Base-by-base conservation (phyloP, 495 filamentous ascomycete species). In the Cetradonia linearis region DNA sequence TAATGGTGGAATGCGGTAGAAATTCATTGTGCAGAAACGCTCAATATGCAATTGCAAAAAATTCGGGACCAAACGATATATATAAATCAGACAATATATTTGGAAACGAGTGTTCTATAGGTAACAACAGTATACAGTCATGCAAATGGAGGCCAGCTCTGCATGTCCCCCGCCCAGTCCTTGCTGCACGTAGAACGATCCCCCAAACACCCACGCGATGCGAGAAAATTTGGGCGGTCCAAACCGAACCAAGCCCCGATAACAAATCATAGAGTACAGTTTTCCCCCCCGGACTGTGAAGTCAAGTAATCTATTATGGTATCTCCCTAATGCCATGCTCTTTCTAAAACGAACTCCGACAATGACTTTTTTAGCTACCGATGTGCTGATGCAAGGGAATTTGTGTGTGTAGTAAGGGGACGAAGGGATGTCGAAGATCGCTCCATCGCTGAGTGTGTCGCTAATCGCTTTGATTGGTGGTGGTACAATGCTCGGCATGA, bases 261-360 rank as follows among this genome's bases (percentile, higher is more conserved):
- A 28, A 23, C 25, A 31, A 53, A 23, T n/a, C n/a, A n/a, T 61
- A 57, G 57, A 37, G 53, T 64, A 64, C 58, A 64, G 3, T 36
- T 55, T 56, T 46, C n/a, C 10, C 59, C n/a, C 59, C 16, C 53
- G 18, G 47, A 61, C 66, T 52, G 66, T 64, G 66, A 66, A 61
- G 66, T 59, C 63, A 13, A 31, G 55, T 63, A 53, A 68, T 68
- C 61, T 68, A 68, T 68, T 63, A 54, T 66, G 64, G 66, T 68
- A 68, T 68, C 57, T 68, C 61, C 59, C 38, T 55, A 61, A 59
- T 58, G 50, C 63, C 58, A 34, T 50, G 25, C 46, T 62, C 61
- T 64, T 60, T 52, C 54, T 47, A 50, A 54, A 46, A 11, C 48
- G 52, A 59, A 62, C 62, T 62, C 65, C 59, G 60, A 57, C 13